phyloP scores from a whole-genome alignment of 148 eudicot species.

The Tetragonia tetragonoides region DNA sequence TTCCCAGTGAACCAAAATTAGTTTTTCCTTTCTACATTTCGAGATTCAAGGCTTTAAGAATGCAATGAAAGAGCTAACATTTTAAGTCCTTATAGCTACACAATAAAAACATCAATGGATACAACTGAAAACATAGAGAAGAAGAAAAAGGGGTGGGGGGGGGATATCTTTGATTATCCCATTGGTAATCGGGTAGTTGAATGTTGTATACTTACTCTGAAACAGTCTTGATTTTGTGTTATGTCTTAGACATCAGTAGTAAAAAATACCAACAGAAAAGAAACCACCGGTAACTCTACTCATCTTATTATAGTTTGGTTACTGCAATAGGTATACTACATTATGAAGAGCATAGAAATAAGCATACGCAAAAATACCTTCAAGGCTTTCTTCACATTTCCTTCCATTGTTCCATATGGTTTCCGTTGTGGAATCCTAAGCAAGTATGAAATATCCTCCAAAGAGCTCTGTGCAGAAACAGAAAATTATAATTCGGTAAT shows the following conservation, averaged over 20 bases:
- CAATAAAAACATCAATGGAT: no score
- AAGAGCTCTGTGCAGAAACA: slow-evolving; percentile 54
- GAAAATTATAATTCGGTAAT: not conserved
- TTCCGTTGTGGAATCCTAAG: slow-evolving; percentile 96
- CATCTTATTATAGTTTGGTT: not conserved
- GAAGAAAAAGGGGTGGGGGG: no score
- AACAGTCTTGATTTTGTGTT: not conserved
- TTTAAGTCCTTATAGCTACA: no score
- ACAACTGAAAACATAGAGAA: no score
- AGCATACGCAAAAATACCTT: slow-evolving; percentile 51
- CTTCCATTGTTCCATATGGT: slow-evolving; percentile 97
- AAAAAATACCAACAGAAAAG: not conserved
- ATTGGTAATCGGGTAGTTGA: not conserved
- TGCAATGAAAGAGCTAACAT: no score
- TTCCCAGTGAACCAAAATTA: no score
- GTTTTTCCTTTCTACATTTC: no score
- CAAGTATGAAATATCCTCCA: slow-evolving; percentile 91
- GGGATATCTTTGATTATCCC: not conserved
- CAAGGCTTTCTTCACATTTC: slow-evolving; percentile 85
- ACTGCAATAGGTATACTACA: not conserved
- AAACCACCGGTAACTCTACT: not conserved
- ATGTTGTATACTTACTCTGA: not conserved
- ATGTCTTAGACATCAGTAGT: not conserved
- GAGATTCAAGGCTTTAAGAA: no score
- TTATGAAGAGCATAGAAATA: not conserved